A percentile compares a stretch with the other conserved stretches of the same genome.
Evolutionary conservation across 176 grass and related monocot genomes (phyloP).

Genomic region (Elaeis guineensis): DNA sequence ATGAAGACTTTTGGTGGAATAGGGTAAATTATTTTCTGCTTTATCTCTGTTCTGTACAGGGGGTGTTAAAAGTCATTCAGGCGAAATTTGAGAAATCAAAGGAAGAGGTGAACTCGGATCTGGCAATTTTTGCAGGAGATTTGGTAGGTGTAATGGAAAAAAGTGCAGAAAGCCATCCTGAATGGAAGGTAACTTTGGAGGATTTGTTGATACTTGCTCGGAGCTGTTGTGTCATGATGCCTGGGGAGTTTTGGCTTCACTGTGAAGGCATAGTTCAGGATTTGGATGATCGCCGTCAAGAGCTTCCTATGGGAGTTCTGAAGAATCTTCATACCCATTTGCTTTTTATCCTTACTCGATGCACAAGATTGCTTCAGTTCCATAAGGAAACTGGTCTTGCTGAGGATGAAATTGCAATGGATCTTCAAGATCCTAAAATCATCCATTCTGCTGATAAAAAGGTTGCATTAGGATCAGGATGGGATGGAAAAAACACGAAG

Average conservation of each 20-base stretch:
- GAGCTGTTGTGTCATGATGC: constrained; percentile 88
- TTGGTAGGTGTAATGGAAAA: constrained; percentile 96
- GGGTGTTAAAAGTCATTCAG: constrained; percentile 92
- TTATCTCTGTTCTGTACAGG: constrained; percentile 40
- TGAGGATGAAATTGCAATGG: constrained; percentile 69
- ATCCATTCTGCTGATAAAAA: constrained; percentile 72
- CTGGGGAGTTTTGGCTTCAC: constrained; percentile 90
- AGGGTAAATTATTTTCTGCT: background rate
- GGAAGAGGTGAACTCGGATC: constrained; percentile 90
- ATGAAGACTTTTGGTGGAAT: constrained; percentile 18
- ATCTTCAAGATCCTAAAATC: constrained; percentile 59
- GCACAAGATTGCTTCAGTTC: constrained; percentile 92
- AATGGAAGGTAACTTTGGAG: constrained; percentile 98
- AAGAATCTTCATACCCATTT: constrained; percentile 95
- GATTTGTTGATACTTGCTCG: constrained; percentile 96
- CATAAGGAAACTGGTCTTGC: constrained; percentile 93
- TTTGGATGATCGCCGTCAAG: constrained; percentile 92
- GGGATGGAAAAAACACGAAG: constrained; percentile 17
- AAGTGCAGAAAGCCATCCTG: constrained; percentile 75
- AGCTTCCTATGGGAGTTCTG: constrained; percentile 74
- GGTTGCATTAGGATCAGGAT: constrained; percentile 33
- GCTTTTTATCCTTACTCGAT: constrained; percentile 96
- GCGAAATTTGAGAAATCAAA: constrained; percentile 97
- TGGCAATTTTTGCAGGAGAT: constrained; percentile 92
- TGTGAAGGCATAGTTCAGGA: constrained; percentile 99